Conservation (phyloP, 2,329 filamentous ascomycete genomes). For the Aureobasidium subglaciale region DNA sequence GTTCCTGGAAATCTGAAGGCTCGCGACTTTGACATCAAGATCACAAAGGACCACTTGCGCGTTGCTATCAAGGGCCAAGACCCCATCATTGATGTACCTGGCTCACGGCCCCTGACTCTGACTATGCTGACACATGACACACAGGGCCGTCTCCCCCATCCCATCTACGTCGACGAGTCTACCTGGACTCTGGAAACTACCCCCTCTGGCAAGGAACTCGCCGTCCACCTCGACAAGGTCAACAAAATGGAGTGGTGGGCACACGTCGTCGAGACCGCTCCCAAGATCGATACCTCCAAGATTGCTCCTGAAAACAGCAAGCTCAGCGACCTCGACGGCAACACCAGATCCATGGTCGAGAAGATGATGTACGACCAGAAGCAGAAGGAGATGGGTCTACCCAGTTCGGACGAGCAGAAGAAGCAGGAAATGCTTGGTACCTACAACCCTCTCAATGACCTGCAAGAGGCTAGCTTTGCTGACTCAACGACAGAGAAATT, state of each 20-base stretch:
- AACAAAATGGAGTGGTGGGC: conserved; percentile 99
- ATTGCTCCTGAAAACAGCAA: conserved; percentile 91
- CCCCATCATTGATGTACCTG: conserved; percentile 65
- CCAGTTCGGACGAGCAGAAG: conserved; percentile 89
- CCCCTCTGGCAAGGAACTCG: conserved; percentile 63
- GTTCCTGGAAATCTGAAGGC: conserved; percentile 80
- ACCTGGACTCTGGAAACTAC: conserved; percentile 84
- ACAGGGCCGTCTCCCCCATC: conserved; percentile 77
- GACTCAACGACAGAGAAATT: conserved; percentile 53
- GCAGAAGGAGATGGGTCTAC: conserved; percentile 87
- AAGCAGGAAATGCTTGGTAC: conserved; percentile 76
- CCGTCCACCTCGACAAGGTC: conserved; percentile 85
- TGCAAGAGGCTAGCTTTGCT: not conserved
- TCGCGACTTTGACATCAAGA: conserved; percentile 71
- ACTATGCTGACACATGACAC: not conserved
- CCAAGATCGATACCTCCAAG: conserved; percentile 90
- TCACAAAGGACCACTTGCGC: conserved; percentile 70
- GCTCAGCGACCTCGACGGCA: conserved; percentile 84
- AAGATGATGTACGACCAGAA: conserved; percentile 99
- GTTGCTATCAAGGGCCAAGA: conserved; percentile 85
- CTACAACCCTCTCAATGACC: not conserved
- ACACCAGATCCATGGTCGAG: conserved; percentile 95
- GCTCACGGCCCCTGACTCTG: not conserved
- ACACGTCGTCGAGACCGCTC: conserved; percentile 78
- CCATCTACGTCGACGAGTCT: conserved; percentile 75